Conservation (phyloP, 2,329 filamentous ascomycete species). For the Endocalyx cinctus region DNA sequence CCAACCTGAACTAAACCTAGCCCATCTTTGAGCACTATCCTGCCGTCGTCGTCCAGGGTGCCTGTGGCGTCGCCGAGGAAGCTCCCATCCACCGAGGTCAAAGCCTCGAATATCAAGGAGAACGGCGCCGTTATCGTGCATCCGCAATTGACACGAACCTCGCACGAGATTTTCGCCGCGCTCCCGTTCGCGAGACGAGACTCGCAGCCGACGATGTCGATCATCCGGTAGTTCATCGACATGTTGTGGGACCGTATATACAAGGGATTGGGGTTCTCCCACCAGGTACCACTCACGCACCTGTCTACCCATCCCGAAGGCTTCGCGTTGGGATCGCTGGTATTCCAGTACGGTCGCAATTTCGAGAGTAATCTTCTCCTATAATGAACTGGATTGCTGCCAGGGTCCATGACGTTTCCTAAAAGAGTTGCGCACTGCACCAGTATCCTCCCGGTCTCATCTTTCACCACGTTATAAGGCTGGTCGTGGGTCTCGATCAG, state of each 20-base stretch:
- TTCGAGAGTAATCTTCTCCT: conserved; percentile 4
- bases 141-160: conserved; percentile 19
- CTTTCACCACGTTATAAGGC: conserved; percentile 2
- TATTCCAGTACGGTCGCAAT: conserved; percentile 9
- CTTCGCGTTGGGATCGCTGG: conserved; percentile 7
- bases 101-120: conserved; percentile 16
- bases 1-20: conserved; percentile 21
- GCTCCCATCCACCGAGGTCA: conserved; percentile 13
- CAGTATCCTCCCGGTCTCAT: conserved; percentile 10
- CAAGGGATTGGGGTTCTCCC: conserved; percentile 8
- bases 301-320: conserved; percentile 7
- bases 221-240: conserved; percentile 17
- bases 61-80: conserved; percentile 12
- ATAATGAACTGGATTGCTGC: conserved; percentile 4
- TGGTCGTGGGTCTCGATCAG: background rate
- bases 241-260: conserved; percentile 16
- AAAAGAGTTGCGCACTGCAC: conserved; percentile 9
- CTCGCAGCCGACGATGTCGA: conserved; percentile 9
- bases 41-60: conserved; percentile 9
- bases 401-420: conserved; percentile 10
- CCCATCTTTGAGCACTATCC: conserved; percentile 18
- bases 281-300: conserved; percentile 16
- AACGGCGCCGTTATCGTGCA: conserved; percentile 19
- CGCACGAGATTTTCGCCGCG: conserved; percentile 17
- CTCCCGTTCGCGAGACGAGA: conserved; percentile 19